A percentile compares a stretch with the other conserved stretches of the same genome.
Evolutionary conservation across 1,139 yeast genomes (phyloP).

Genomic region (Arxiozyma bovina): DNA sequence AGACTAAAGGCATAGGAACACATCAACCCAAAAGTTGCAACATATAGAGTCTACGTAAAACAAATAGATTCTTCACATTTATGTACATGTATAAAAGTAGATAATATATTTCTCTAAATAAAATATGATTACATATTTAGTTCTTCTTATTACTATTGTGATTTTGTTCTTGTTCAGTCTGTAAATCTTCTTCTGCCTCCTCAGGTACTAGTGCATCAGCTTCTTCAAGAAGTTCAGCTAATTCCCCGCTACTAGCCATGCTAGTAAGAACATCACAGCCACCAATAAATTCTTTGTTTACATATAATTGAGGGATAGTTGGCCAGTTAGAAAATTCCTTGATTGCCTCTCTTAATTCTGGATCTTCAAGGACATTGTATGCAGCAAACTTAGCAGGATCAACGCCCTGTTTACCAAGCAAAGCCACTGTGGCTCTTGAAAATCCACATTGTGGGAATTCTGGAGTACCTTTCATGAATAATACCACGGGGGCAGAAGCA

Average conservation of each 20-base stretch:
- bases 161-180: neutral
- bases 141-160: neutral
- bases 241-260: conserved; percentile 90
- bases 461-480: conserved; percentile 96
- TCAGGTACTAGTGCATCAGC: conserved; percentile 75
- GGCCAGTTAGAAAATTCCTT: conserved; percentile 91
- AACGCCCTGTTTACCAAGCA: conserved; percentile 93
- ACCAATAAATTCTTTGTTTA: conserved; percentile 76
- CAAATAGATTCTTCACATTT: neutral
- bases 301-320: conserved; percentile 49
- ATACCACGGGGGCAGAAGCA: conserved; percentile 81
- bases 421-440: conserved; percentile 87
- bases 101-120: neutral
- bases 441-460: conserved; percentile 98
- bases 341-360: conserved; percentile 83
- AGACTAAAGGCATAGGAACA: conserved; percentile 30
- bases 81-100: neutral
- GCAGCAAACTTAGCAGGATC: conserved; percentile 96
- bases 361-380: conserved; percentile 89
- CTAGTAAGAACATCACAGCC: conserved; percentile 93
- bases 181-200: conserved; percentile 37
- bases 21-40: conserved; percentile 6
- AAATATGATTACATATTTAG: neutral
- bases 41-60: neutral
- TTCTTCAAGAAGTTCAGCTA: conserved; percentile 71